A percentile compares a stretch with the other conserved stretches of the same genome.
phyloP scores from a whole-genome alignment of 257 asterid genomes.

The Linaria vulgaris region DNA sequence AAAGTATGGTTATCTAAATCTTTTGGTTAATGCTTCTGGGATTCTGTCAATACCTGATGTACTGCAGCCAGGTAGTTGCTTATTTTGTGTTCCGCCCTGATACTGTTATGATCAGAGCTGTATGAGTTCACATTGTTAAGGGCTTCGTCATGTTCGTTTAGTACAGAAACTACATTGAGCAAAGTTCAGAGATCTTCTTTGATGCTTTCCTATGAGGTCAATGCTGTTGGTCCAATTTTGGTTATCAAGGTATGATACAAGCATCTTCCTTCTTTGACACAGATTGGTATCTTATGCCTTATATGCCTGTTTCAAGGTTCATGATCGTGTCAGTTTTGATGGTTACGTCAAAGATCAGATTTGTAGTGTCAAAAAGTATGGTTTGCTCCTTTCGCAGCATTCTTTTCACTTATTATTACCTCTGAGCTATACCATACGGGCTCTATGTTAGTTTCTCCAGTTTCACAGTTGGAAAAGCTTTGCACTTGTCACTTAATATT shows the following conservation, averaged over 20 bases:
- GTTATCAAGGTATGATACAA: slow-evolving; percentile 57
- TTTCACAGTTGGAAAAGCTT: neutral
- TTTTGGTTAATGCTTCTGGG: slow-evolving; percentile 87
- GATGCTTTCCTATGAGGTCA: slow-evolving; percentile 80
- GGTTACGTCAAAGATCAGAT: no score
- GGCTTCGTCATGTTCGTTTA: slow-evolving; percentile 33
- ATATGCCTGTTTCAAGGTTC: neutral
- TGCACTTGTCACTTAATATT: neutral
- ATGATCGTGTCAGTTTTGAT: no score
- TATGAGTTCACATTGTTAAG: slow-evolving; percentile 14
- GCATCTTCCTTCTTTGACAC: neutral
- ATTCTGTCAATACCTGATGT: slow-evolving; percentile 74
- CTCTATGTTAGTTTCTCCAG: neutral
- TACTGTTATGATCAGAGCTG: slow-evolving; percentile 11
- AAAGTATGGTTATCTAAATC: slow-evolving; percentile 74
- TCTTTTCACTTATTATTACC: neutral
- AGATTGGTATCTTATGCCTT: neutral
- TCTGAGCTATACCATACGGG: neutral
- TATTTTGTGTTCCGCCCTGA: slow-evolving; percentile 3
- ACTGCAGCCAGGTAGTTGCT: slow-evolving; percentile 69
- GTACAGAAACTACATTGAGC: slow-evolving; percentile 93
- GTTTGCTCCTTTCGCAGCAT: neutral
- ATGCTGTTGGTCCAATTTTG: slow-evolving; percentile 85
- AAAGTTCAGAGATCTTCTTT: slow-evolving; percentile 74
- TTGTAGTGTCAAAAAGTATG: neutral